Evolutionary conservation across 192 early-diverging fungal species (phyloP).

Genomic region (Irineochytrium annulatum): DNA sequence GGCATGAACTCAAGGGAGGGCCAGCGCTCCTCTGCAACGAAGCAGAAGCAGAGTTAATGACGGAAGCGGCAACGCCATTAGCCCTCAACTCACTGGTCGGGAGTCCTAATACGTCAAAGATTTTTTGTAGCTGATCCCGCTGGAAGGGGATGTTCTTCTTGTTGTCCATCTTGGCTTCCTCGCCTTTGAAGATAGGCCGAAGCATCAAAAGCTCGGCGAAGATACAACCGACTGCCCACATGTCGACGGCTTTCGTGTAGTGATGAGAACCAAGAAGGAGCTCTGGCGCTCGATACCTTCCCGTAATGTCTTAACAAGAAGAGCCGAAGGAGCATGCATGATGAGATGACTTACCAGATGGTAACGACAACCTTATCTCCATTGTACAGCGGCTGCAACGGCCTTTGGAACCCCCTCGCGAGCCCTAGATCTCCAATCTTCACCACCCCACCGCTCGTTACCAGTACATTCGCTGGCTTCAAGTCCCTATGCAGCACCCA

Average conservation of each 20-base stretch:
- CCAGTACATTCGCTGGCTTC: slow-evolving; percentile 50
- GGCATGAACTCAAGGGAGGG: slow-evolving; percentile 32
- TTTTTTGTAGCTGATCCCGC: slow-evolving; percentile 78
- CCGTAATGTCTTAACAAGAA: slow-evolving; percentile 1
- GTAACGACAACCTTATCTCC: slow-evolving; percentile 56
- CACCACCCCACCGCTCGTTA: slow-evolving; percentile 41
- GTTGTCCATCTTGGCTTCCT: slow-evolving; percentile 70
- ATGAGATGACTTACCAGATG: slow-evolving; percentile 35
- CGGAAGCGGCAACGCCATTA: not conserved
- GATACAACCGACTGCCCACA: slow-evolving; percentile 96
- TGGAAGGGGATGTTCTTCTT: slow-evolving; percentile 55
- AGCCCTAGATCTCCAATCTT: slow-evolving; percentile 51
- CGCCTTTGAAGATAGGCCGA: slow-evolving; percentile 90
- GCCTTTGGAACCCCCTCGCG: slow-evolving; percentile 42
- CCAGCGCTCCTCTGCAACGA: slow-evolving; percentile 39
- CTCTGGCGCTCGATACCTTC: slow-evolving; percentile 43
- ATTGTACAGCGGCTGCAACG: slow-evolving; percentile 40
- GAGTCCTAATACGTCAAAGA: slow-evolving; percentile 84
- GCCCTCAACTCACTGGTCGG: slow-evolving; percentile 58
- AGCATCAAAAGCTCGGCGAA: slow-evolving; percentile 92
- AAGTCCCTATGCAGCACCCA: slow-evolving; percentile 46
- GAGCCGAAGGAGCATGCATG: not conserved
- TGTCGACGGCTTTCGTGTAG: slow-evolving; percentile 59
- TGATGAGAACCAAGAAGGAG: slow-evolving; percentile 43
- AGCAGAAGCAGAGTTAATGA: slow-evolving; percentile 8